A percentile compares a stretch with the other conserved stretches of the same genome.
Evolutionary conservation across 2,329 filamentous ascomycete genomes (phyloP).

Genomic region (Colletotrichum eremochloae): DNA sequence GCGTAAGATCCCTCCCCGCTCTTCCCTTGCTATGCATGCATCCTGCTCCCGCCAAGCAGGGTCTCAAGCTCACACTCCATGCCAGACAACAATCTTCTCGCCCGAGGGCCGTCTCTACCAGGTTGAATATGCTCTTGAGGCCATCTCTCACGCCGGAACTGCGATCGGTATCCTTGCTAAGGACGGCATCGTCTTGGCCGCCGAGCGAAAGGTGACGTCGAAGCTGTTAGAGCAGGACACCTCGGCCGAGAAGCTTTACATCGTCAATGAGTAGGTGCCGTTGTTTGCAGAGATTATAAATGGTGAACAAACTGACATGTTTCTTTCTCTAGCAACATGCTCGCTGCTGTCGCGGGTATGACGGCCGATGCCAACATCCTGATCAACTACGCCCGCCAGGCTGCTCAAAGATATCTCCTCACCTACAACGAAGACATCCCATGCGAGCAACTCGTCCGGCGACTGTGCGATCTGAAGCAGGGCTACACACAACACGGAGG

Average conservation of each 20-base stretch:
- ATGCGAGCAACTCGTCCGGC: constrained; percentile 97
- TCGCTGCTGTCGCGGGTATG: constrained; percentile 98
- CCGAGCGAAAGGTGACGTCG: constrained; percentile 98
- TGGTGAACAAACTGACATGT: background rate
- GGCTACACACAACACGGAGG: constrained; percentile 99
- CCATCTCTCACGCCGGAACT: constrained; percentile 97
- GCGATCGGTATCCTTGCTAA: constrained; percentile 96
- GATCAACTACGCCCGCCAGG: constrained; percentile 99
- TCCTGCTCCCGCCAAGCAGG: constrained; percentile 12
- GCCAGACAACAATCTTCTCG: constrained; percentile 98
- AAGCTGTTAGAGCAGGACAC: constrained; percentile 99
- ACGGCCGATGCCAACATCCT: constrained; percentile 99
- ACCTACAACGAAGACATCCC: constrained; percentile 99
- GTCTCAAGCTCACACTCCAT: constrained; percentile 43
- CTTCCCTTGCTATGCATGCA: constrained; percentile 44
- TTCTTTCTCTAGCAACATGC: constrained; percentile 89
- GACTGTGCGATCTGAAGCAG: constrained; percentile 97
- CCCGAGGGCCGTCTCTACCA: constrained; percentile 98
- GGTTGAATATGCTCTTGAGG: constrained; percentile 98
- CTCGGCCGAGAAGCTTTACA: constrained; percentile 99
- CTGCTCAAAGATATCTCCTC: constrained; percentile 95
- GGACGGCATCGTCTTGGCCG: constrained; percentile 97
- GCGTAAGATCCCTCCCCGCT: constrained; percentile 70
- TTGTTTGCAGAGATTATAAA: constrained; percentile 48
- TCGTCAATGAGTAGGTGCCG: constrained; percentile 86